Base-by-base conservation (phyloP, 257 asterid genomes). In the Ophiorrhiza pumila region DNA sequence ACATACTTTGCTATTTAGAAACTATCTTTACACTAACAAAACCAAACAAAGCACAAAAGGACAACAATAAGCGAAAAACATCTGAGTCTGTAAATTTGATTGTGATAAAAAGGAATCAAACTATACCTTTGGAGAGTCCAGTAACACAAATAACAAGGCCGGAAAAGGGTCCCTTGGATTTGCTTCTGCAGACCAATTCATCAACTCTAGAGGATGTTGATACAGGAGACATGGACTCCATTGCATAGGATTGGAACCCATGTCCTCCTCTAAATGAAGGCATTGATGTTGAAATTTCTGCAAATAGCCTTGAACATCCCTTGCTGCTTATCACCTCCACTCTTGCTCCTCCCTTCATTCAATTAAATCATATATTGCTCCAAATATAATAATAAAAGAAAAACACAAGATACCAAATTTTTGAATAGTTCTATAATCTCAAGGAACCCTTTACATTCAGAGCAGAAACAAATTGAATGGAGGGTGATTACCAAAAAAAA, bases 111-210 rank as follows among this genome's bases (percentile, higher is more conserved):
- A 23, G 29, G 29, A 61, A 72, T n/a, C 32, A 25, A 53, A 22
- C 23, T 15, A 41, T 9, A 94, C 97, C 98, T 88, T 87, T 91
- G 41, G 97, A 88, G 18, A 94, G 92, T 22, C 98, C 97, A 7
- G 98, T 94, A 23, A 94, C 97, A 58, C 98, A 94, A 47, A 94
- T 85, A 74, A 91, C 87, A 76, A 94, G 95, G 39, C 98, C 97
- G 22, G 91, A 85, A 70, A 94, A 88, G 1, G 97, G 97, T 11
- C 89, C 83, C 9, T 58, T 66, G 58, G 90, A 60, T 67, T 77
- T 81, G 65, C 74, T 47, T 66, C 68, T 76, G 61, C 74, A 74
- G 7, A 83, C 82, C 68, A 88, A 79, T 74, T 86, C 85, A 57
- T 86, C 78, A 78, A 77, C 76, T 55, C 69, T 70, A 45, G 90